Conservation (phyloP, 768 basidiomycete genomes). For the Lentinula guzmanii region DNA sequence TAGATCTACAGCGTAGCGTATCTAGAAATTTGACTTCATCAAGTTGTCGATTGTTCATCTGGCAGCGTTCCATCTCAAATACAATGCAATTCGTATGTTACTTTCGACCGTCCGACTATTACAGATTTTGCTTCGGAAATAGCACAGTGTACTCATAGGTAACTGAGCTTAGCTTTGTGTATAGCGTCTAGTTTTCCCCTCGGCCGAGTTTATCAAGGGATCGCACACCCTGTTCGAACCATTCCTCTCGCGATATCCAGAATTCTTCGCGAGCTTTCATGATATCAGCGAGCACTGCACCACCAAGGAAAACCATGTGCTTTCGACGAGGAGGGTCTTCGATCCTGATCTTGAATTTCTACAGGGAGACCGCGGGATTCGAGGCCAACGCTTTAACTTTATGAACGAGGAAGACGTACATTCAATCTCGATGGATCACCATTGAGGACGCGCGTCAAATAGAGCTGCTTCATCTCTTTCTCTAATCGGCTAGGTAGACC, state of each 20-base stretch:
- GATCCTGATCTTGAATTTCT: constrained; percentile 99
- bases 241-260: constrained; percentile 93
- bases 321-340: constrained; percentile 98
- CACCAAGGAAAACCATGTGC: constrained; percentile 99
- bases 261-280: constrained; percentile 95
- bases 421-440: constrained; percentile 81
- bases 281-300: constrained; percentile 97
- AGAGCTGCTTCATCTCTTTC: constrained; percentile 99
- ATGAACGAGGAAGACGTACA: constrained; percentile 41
- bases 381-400: not conserved
- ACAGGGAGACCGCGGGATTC: constrained; percentile 2
- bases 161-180: not conserved
- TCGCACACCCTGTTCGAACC: constrained; percentile 84
- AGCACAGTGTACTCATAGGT: no score
- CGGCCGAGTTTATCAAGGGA: constrained; percentile 85
- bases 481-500: constrained; percentile 94
- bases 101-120: not conserved
- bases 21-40: not conserved
- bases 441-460: constrained; percentile 82
- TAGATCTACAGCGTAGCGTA: not conserved
- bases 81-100: not conserved
- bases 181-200: constrained; percentile 35
- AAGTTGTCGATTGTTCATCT: not conserved
- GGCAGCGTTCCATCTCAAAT: not conserved
- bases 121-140: not conserved